Percentiles rank a stretch among this genome's conserved stretches.
Conservation (phyloP, 129 eudicot genomes). For the Flaveria bidentis region DNA sequence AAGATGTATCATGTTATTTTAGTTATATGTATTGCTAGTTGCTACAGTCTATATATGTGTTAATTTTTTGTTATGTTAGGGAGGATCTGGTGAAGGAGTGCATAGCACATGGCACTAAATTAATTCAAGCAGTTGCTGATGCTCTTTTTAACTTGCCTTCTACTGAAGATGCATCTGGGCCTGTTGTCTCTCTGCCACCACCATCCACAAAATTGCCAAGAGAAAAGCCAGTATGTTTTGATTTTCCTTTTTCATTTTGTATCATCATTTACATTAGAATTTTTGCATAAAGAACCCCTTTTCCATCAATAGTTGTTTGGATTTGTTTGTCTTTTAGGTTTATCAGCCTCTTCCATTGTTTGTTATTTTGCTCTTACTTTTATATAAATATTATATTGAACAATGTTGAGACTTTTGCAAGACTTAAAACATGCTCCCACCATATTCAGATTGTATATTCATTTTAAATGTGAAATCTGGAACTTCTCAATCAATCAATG, state of each 20-base stretch:
- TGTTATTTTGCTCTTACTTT: background rate
- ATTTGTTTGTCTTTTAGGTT: constrained; percentile 1
- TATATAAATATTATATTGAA: background rate
- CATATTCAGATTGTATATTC: background rate
- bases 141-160: constrained; percentile 77
- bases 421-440: background rate
- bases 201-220: constrained; percentile 84
- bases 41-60: background rate
- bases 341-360: background rate
- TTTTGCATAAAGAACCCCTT: background rate
- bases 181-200: constrained; percentile 69
- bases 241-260: background rate
- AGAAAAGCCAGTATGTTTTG: constrained; percentile 72
- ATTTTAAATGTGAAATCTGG: background rate
- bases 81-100: constrained; percentile 71
- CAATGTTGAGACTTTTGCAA: background rate
- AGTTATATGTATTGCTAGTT: no score
- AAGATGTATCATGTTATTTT: background rate
- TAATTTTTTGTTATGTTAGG: constrained; percentile 41
- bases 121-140: constrained; percentile 87
- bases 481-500: background rate
- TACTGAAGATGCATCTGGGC: constrained; percentile 73
- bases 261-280: background rate
- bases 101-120: constrained; percentile 59
- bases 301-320: background rate